phyloP scores from a whole-genome alignment of 2,329 filamentous ascomycete genomes.

The Botrytis porri region DNA sequence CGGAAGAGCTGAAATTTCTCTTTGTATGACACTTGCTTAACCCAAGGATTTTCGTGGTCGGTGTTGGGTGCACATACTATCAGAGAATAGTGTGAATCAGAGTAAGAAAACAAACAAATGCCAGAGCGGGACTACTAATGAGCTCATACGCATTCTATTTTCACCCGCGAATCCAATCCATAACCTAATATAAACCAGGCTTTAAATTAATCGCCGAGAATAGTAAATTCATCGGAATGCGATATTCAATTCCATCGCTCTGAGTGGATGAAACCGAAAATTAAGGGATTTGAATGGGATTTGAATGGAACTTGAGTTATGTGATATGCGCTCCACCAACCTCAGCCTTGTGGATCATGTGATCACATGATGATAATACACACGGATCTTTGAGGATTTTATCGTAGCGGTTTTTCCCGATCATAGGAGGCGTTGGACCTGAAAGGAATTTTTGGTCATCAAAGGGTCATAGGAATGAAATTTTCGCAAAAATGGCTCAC shows the following conservation, averaged over 20 bases:
- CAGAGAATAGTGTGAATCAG: background rate
- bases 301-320: background rate
- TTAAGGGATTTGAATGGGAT: no score
- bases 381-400: background rate
- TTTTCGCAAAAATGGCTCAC: background rate
- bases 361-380: background rate
- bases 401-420: constrained; percentile 8
- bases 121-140: background rate
- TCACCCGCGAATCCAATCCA: background rate
- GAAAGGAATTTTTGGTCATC: background rate
- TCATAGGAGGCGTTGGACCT: background rate
- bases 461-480: background rate
- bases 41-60: background rate
- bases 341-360: constrained; percentile 13
- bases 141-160: background rate
- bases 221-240: background rate
- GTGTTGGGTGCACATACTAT: background rate
- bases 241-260: background rate
- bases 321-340: background rate
- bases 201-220: background rate
- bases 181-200: background rate
- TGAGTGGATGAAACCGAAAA: background rate
- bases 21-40: background rate
- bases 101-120: background rate
- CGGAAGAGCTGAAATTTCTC: constrained; percentile 1